phyloP scores from a whole-genome alignment of 106 monocot genomes.

The Agapanthus africanus region DNA sequence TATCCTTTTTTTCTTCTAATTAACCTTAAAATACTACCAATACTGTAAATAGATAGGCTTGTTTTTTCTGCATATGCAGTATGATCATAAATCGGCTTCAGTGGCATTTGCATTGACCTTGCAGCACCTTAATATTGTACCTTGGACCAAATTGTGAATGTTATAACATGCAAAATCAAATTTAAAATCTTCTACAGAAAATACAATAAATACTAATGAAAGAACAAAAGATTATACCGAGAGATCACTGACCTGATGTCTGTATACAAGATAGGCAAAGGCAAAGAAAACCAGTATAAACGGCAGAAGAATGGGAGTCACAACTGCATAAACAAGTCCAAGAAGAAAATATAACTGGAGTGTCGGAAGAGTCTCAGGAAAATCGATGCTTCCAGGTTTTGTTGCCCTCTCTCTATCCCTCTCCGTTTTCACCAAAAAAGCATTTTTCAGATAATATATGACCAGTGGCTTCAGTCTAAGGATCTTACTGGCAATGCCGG shows the following conservation, averaged over 20 bases:
- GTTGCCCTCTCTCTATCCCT: constrained; percentile 84
- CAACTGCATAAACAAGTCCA: constrained; percentile 85
- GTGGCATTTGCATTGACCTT: no score
- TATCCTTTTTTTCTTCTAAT: no score
- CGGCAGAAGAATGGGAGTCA: constrained; percentile 89
- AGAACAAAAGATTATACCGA: not conserved
- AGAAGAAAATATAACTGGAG: constrained; percentile 91
- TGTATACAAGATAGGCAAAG: constrained; percentile 75
- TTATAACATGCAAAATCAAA: not conserved
- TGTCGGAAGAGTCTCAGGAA: constrained; percentile 65
- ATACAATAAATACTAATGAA: constrained; percentile 1
- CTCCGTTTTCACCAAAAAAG: constrained; percentile 86
- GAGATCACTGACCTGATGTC: constrained; percentile 66
- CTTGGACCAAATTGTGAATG: not conserved
- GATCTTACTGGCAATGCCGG: constrained; percentile 77
- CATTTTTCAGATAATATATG: constrained; percentile 79
- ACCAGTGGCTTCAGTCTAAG: constrained; percentile 62
- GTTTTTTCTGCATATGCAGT: no score
- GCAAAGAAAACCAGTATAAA: constrained; percentile 87
- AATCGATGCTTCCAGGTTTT: constrained; percentile 65
- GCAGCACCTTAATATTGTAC: no score
- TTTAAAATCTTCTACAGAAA: not conserved
- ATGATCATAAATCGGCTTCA: no score
- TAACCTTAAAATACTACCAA: no score
- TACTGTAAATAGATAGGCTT: not conserved